Evolutionary conservation across 1,139 yeast species (phyloP), one percentile per base, ranked within the genome.

Genomic region (Pichia sp.): DNA sequence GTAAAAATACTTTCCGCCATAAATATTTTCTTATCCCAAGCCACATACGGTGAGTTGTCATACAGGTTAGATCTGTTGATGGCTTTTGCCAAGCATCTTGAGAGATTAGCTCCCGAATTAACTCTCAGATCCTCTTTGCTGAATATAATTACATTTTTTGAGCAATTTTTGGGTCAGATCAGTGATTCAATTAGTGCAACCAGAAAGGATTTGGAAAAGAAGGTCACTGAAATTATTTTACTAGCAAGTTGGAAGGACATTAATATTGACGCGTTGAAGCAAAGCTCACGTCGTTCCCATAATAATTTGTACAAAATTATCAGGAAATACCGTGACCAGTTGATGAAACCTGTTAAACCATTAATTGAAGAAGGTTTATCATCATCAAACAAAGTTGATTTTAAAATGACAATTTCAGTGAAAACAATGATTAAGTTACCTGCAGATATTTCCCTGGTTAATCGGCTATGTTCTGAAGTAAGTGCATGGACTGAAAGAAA

Each of bases 211-310:
- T 72, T 93, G 44, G 90, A 85, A 58, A 92, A 90, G 65, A 93
- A 90, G 54, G 80, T 93, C 30, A 77, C 82, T 47, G 99, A 95
- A 57, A 85, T 90, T 5, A 90, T 93, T 50, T 73, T 90, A 51
- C 75, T 95, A 34, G 97, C 98, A 1, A 88, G 97, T 66, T 95
- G 99, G 98, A 90, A 92, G 64, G 99, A 95, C 71, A 93, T 92
- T 11, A 95, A 95, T 65, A 83, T 90, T 49, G 95, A 87, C 66
- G 97, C 99, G 0, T 77, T 95, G 62, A 90, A 89, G 62, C 97
- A 92, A 70, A 89, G 97, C 72, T 93, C 99, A 4, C 83, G 89
- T 61, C 81, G 85, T 53, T 90, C 98, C 0, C 99, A 95, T 67
- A 81, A 84, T 60, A 83, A 78, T 62, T 81, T 95, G 56, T 93